Evolutionary conservation across 1,284 basidiomycete genomes (phyloP).

Genomic region (Coniferiporia weirii): DNA sequence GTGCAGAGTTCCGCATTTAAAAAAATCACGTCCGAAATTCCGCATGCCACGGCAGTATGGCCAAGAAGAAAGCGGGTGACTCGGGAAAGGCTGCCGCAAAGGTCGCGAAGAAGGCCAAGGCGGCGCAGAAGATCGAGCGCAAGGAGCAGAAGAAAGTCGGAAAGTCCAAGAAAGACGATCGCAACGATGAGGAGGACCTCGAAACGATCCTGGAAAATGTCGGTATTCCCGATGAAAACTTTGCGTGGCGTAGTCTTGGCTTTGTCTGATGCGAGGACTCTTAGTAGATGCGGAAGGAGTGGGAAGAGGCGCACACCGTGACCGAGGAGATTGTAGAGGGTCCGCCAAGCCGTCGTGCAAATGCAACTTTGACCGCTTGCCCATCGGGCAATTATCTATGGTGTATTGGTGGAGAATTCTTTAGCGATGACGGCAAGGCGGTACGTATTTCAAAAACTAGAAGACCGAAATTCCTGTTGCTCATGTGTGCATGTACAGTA

Average conservation of each 20-base stretch:
- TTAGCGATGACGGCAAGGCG: constrained; percentile 76
- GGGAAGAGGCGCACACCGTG: constrained; percentile 69
- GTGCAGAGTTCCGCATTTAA: too few relatives aligned
- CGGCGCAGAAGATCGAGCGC: constrained; percentile 60
- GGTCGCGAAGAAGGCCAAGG: constrained; percentile 69
- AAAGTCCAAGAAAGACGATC: constrained; percentile 45
- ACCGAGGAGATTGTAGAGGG: constrained; percentile 74
- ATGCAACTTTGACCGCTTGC: constrained; percentile 74
- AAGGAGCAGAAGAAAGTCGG: constrained; percentile 63
- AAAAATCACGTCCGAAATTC: too few relatives aligned
- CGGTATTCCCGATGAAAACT: constrained; percentile 13
- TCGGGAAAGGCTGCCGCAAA: constrained; percentile 47
- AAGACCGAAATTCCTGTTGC: too few relatives aligned
- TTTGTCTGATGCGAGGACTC: background rate
- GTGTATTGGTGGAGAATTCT: constrained; percentile 82
- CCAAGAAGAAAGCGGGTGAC: constrained; percentile 46
- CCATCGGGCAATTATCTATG: constrained; percentile 76
- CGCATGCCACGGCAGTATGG: constrained; percentile 26
- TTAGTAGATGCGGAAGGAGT: constrained; percentile 68
- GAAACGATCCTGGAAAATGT: constrained; percentile 78
- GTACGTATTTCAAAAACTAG: constrained; percentile 35
- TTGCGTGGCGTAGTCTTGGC: background rate
- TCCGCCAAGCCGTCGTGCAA: constrained; percentile 75
- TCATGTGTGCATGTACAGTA: constrained; percentile 37
- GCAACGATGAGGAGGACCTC: constrained; percentile 69